Conservation (phyloP, 2,329 filamentous ascomycete genomes). For the Penicillium palitans region DNA sequence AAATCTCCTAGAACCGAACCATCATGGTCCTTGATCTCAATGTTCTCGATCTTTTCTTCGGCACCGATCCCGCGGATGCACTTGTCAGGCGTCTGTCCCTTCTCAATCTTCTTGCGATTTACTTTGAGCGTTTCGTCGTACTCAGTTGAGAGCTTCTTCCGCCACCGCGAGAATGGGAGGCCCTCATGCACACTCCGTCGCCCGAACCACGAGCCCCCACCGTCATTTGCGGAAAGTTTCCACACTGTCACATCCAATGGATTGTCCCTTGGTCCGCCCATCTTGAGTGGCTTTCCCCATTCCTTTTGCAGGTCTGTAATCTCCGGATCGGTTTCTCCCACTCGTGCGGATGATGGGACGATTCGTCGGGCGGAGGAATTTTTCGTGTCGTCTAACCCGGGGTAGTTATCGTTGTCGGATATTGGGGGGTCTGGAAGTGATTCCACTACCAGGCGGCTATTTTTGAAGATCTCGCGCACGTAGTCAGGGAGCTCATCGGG, state of each 20-base stretch:
- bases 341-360: slow-evolving; percentile 53
- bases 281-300: slow-evolving; percentile 75
- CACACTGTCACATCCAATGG: slow-evolving; percentile 75
- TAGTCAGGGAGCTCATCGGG: slow-evolving; percentile 55
- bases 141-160: slow-evolving; percentile 72
- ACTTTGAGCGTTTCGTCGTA: slow-evolving; percentile 75
- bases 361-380: slow-evolving; percentile 51
- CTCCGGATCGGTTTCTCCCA: slow-evolving; percentile 52
- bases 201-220: slow-evolving; percentile 87
- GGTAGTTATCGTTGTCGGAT: slow-evolving; percentile 35
- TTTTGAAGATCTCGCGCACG: slow-evolving; percentile 61
- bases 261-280: slow-evolving; percentile 67
- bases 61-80: slow-evolving; percentile 84
- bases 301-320: slow-evolving; percentile 67
- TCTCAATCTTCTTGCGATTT: slow-evolving; percentile 65
- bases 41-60: slow-evolving; percentile 69
- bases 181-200: slow-evolving; percentile 79
- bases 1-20: slow-evolving; percentile 27
- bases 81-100: slow-evolving; percentile 67
- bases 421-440: slow-evolving; percentile 66
- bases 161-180: slow-evolving; percentile 74
- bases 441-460: slow-evolving; percentile 70
- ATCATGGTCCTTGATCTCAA: slow-evolving; percentile 53
- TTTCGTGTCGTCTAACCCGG: slow-evolving; percentile 23
- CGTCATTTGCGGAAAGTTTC: slow-evolving; percentile 76